Base-by-base conservation (phyloP, 2,329 filamentous ascomycete species). In the Pseudopyricularia cyperi region DNA sequence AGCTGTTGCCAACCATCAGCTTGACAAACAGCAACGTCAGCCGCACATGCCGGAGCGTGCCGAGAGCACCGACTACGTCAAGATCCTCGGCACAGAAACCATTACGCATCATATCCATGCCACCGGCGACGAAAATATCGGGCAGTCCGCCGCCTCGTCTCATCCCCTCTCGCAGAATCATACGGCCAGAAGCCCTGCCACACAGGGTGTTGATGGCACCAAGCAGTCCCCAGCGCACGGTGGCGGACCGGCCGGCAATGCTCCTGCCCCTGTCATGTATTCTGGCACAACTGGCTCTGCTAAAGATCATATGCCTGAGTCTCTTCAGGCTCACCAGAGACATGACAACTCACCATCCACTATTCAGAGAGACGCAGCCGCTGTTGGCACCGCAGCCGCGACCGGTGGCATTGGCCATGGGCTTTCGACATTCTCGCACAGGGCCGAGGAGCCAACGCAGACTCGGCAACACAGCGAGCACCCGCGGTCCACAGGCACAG, bases 41-140 rank as follows among this genome's bases (percentile, higher is more conserved):
- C 37, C 37, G 17, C 19, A 49, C 15, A 49, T 49, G 32, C 48
- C 48, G 19, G 19, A 49, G 32, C 48, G 48, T 17, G 34, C 48
- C 17, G 48, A 49, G 33, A 49, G 48, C 48, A 49, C 48, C 12
- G 48, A 49, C 7, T 49, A 35, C 19, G 48, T 49, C 48, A 49
- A 49, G 33, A 49, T 49, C 33, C 7, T 49, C 9, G 48, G 48
- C 14, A 49, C 48, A 11, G 48, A 49, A 19, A 49, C 48, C 19
- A 44, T 44, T 11, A 44, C 19, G 39, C 39, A 44, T 44, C 39
- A 44, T 12, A 44, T 44, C 11, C 39, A 44, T 44, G 39, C 17
- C 22, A 14, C 39, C 6, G 22, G 24, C 39, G 24, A 44, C 22
- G 14, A 9, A 12, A 14, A 8, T 24, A 19, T 19, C 11, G 14